Evolutionary conservation across 345 rosid genomes (phyloP), one percentile per base, ranked within the genome.

Genomic region (Microthlaspi erraticum): DNA sequence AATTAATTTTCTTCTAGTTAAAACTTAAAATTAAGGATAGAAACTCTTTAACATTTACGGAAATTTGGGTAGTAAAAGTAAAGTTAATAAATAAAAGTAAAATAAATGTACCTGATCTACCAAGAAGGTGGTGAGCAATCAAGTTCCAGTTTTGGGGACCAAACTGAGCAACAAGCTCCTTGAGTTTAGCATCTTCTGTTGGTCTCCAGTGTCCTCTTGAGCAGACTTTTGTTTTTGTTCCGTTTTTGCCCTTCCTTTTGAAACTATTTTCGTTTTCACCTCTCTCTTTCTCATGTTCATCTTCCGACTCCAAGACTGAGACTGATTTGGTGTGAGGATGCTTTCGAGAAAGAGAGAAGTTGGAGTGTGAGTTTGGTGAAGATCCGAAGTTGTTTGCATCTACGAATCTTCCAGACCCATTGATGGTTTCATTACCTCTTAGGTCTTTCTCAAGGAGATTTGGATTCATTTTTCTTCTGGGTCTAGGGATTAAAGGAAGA

Each of bases 91-190:
- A 20, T 4, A 66, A 26, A n/a, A 41, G 16, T 8, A 10, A 60
- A 44, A 23, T 23, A 23, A 17, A 70, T 42, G 48, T 83, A 90
- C 97, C 98, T 81, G 97, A 88, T 90, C 98, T 87, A 79, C 97
- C 98, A 63, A 77, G 60, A 65, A 93, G 94, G 77, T 89, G 85
- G 71, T 91, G 84, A 60, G 97, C 88, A 51, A 91, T 88, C 82
- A 86, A 76, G 80, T 93, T 93, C 98, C 98, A 93, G 75, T 93
- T 91, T 81, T 91, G 97, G 64, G 98, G 97, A 50, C 98, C 98
- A 68, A 80, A 83, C 72, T 86, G 88, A 37, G 82, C 78, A 45
- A 91, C 98, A 61, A 93, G 97, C 65, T 91, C 94, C 71, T 82
- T 87, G 56, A 93, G 98, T 79, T 85, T 86, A 48, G 91, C 79